These are phyloP conservation scores for Colletotrichum spaethianum DNA, from an alignment of 2,329 filamentous ascomycete species.

Conservation along the genomic window DNA sequence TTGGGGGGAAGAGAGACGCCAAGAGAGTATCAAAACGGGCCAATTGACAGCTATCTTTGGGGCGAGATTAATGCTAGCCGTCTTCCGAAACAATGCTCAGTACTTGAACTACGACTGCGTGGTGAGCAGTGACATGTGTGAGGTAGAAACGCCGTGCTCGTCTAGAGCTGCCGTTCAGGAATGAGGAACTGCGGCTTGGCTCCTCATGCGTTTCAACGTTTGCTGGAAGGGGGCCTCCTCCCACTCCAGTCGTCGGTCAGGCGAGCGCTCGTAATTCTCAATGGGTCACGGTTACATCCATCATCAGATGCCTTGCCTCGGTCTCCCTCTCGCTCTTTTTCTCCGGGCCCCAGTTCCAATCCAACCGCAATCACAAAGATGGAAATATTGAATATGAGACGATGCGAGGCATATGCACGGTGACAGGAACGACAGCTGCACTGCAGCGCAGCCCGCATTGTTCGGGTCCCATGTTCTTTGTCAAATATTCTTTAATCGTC, in stretches of 20 bases:
- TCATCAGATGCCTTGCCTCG: constrained; percentile 2
- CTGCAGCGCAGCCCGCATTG: not conserved
- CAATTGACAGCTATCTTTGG: constrained; percentile 37
- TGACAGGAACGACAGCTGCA: not conserved
- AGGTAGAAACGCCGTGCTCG: not conserved
- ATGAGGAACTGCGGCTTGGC: constrained; percentile 1
- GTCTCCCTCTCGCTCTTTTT: not conserved
- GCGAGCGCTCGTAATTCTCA: not conserved
- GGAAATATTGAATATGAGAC: not conserved
- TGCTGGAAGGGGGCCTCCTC: not conserved
- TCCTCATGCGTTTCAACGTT: constrained; percentile 34
- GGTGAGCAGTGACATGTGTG: not conserved
- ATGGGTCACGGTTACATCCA: not conserved
- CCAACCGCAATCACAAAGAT: constrained; percentile 6
- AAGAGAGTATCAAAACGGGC: constrained; percentile 24
- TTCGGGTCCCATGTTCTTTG: not conserved
- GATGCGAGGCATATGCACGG: not conserved
- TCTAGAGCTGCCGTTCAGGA: not conserved
- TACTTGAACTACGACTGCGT: not conserved
- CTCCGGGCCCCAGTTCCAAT: not conserved
- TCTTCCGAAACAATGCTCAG: constrained; percentile 32
- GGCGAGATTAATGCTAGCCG: constrained; percentile 32
- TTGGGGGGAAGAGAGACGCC: not conserved
- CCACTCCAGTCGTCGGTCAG: not conserved
- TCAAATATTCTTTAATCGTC: not conserved